Evolutionary conservation across 768 basidiomycete species (phyloP).

Genomic region (Tricholoma hemisulphureum): DNA sequence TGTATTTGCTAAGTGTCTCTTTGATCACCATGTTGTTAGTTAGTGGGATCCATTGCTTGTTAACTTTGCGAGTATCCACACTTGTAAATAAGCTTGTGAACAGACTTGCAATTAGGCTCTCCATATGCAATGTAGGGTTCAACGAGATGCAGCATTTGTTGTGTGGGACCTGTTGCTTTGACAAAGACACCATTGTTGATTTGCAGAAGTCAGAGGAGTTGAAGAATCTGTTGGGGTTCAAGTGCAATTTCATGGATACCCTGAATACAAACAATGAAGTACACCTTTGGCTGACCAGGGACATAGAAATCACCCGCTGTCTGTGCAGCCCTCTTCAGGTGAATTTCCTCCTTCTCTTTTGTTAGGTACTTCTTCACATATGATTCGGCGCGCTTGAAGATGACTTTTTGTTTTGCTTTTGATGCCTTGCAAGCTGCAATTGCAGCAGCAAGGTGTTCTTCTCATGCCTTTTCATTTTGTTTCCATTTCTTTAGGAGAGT

Average conservation of each 20-base stretch:
- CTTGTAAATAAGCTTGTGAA: conserved; percentile 98
- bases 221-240: conserved; percentile 98
- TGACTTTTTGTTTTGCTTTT: conserved; percentile 90
- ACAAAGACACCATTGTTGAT: conserved; percentile 99
- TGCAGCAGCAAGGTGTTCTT: conserved; percentile 86
- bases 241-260: conserved; percentile 99
- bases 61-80: conserved; percentile 97
- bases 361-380: conserved; percentile 96
- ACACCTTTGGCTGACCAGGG: conserved; percentile 93
- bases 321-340: conserved; percentile 90
- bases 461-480: conserved; percentile 93
- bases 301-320: conserved; percentile 96
- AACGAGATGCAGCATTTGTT: conserved; percentile 96
- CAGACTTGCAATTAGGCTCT: conserved; percentile 95
- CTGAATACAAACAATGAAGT: conserved; percentile 96
- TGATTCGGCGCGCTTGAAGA: conserved; percentile 98
- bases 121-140: conserved; percentile 98
- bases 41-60: conserved; percentile 97
- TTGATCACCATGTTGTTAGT: conserved; percentile 94
- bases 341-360: conserved; percentile 95
- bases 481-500: conserved; percentile 99
- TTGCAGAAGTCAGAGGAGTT: conserved; percentile 96
- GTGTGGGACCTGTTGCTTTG: conserved; percentile 93
- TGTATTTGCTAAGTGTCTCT: conserved; percentile 82
- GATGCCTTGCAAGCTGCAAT: conserved; percentile 83